Conservation (phyloP, 768 basidiomycete species). For the Mycena chlorophos region DNA sequence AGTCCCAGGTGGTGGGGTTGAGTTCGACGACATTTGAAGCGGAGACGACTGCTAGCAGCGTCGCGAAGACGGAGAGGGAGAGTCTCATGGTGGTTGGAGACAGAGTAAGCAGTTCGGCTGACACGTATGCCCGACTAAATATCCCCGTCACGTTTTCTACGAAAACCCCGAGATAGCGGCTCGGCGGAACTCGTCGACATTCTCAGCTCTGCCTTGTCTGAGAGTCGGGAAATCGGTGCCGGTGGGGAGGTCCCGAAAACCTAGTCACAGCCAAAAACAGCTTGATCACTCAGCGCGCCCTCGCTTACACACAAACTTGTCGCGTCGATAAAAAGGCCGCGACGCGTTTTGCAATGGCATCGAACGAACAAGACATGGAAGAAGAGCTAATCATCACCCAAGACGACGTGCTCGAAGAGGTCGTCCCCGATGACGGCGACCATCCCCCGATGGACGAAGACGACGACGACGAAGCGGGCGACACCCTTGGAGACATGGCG, state of each 20-base stretch:
- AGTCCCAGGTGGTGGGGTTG: slow-evolving; percentile 71
- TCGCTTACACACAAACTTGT: background rate
- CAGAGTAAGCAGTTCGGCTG: background rate
- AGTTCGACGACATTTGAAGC: slow-evolving; percentile 89
- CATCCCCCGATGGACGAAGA: slow-evolving; percentile 74
- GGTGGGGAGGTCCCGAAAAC: background rate
- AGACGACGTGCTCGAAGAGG: slow-evolving; percentile 65
- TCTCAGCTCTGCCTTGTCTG: too few relatives aligned
- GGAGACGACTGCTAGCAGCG: slow-evolving; percentile 52
- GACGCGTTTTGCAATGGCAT: slow-evolving; percentile 10
- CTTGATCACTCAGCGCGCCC: background rate
- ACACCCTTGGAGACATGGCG: slow-evolving; percentile 44
- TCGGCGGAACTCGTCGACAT: too few relatives aligned
- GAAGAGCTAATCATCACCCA: slow-evolving; percentile 62
- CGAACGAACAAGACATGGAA: slow-evolving; percentile 43
- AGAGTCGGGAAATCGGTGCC: background rate
- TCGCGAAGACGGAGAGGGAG: slow-evolving; percentile 55
- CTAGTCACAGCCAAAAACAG: background rate
- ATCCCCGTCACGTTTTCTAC: background rate
- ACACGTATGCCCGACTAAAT: background rate
- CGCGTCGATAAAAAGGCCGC: slow-evolving; percentile 26
- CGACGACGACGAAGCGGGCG: slow-evolving; percentile 47
- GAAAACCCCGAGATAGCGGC: too few relatives aligned
- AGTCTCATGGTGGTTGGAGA: slow-evolving; percentile 56
- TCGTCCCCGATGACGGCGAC: slow-evolving; percentile 58